Conservation (phyloP, 768 basidiomycete species). For the Auricularia sp. region DNA sequence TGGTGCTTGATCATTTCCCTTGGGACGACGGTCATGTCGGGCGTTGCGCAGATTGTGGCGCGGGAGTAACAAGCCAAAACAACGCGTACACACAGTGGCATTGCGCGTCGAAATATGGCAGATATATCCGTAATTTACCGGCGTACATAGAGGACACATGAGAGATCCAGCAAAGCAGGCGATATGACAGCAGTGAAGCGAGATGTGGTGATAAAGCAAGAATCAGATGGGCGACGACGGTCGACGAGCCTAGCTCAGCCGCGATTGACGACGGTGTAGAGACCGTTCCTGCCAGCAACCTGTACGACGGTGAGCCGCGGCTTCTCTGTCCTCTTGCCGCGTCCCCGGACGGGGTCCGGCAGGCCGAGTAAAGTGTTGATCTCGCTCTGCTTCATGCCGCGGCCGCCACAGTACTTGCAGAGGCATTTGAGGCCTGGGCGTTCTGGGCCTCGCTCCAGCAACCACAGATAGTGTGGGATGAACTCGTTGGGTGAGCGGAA, state of each 20-base stretch:
- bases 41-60: neutral
- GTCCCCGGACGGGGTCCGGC: neutral
- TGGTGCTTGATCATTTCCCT: neutral
- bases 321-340: neutral
- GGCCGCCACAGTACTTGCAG: neutral
- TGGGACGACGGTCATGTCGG: neutral
- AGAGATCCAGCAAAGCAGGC: no score
- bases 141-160: no score
- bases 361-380: neutral
- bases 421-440: neutral
- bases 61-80: neutral
- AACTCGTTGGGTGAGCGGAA: neutral
- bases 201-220: neutral
- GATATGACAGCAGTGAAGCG: neutral
- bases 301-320: neutral
- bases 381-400: neutral
- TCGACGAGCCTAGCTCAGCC: neutral
- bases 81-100: no score
- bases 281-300: neutral
- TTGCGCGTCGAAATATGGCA: no score
- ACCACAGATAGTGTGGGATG: neutral
- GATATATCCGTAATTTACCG: no score
- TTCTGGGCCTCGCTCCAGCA: neutral
- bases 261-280: neutral
- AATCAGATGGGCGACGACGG: neutral